Conservation (phyloP, 768 basidiomycete species). For the Cyclocybe aegerita region DNA sequence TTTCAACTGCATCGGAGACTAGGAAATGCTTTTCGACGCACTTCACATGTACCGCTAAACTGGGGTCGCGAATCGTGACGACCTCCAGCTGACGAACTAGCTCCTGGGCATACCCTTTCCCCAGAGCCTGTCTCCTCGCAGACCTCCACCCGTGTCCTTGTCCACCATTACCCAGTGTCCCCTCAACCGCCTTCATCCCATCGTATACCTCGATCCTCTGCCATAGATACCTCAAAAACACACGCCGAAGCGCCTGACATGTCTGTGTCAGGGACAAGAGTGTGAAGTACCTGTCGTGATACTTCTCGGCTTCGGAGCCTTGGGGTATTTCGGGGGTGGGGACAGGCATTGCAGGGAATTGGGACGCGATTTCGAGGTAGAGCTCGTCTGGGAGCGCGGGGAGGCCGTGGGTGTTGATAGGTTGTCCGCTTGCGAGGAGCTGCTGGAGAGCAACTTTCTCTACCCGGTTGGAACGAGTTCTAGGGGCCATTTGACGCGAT, state of each 20-base stretch:
- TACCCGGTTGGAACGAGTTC: too few relatives aligned
- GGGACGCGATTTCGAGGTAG: too few relatives aligned
- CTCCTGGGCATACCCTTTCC: neutral
- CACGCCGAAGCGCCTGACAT: slow-evolving; percentile 8
- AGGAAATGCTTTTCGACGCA: neutral
- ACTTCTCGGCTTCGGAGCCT: too few relatives aligned
- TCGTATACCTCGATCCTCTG: slow-evolving; percentile 10
- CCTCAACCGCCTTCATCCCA: neutral
- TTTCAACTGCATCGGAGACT: too few relatives aligned
- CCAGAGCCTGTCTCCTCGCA: neutral
- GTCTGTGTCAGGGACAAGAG: slow-evolving; percentile 7
- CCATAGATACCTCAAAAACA: slow-evolving; percentile 8
- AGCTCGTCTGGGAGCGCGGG: too few relatives aligned
- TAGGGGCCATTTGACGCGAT: too few relatives aligned
- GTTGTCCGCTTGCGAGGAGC: too few relatives aligned
- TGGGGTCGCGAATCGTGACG: slow-evolving; percentile 7
- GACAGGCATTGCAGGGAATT: too few relatives aligned
- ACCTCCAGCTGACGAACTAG: slow-evolving; percentile 11
- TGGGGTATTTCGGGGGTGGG: too few relatives aligned
- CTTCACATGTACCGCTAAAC: slow-evolving; percentile 8
- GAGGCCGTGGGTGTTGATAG: too few relatives aligned
- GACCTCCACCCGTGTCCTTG: neutral
- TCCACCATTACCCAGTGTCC: too few relatives aligned
- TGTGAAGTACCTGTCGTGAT: neutral
- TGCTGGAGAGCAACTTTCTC: too few relatives aligned